These are phyloP conservation scores for Zea luxurians DNA, from an alignment of 176 grass and related monocot species.

Conservation along the genomic window DNA sequence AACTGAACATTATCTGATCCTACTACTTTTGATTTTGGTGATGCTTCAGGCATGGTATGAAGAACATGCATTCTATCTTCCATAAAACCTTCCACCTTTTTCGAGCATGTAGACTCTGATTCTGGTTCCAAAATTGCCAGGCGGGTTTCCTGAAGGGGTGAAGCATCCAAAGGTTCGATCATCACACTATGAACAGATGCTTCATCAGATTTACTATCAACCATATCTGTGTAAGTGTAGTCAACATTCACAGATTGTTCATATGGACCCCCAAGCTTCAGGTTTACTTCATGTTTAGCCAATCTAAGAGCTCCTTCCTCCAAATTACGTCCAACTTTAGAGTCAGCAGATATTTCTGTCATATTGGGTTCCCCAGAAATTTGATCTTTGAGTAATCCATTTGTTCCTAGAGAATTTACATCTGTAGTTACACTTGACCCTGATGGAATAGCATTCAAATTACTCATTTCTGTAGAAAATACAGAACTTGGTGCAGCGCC, in stretches of 20 bases:
- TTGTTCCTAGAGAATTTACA: conserved; percentile 27
- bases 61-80: conserved; percentile 14
- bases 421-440: conserved; percentile 23
- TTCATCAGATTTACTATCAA: conserved; percentile 19
- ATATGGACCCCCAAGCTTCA: conserved; percentile 4
- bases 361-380: conserved; percentile 25
- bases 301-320: conserved; percentile 28
- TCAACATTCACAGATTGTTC: conserved; percentile 22
- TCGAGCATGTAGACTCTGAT: conserved; percentile 26
- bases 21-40: conserved; percentile 24
- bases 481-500: conserved; percentile 5
- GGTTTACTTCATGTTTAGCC: conserved; percentile 1
- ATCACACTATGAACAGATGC: background rate
- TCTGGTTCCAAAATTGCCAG: background rate
- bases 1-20: conserved; percentile 22
- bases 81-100: conserved; percentile 14
- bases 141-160: background rate
- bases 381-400: conserved; percentile 31
- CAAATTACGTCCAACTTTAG: conserved; percentile 25
- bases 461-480: conserved; percentile 39
- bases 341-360: conserved; percentile 23
- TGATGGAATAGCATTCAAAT: conserved; percentile 21
- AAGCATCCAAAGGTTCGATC: too few species aligned
- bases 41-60: conserved; percentile 31
- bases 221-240: background rate